Percentiles rank a stretch among this genome's conserved stretches.
phyloP scores from a whole-genome alignment of 371 early-diverging fungal genomes.

The Mucor irregularis region DNA sequence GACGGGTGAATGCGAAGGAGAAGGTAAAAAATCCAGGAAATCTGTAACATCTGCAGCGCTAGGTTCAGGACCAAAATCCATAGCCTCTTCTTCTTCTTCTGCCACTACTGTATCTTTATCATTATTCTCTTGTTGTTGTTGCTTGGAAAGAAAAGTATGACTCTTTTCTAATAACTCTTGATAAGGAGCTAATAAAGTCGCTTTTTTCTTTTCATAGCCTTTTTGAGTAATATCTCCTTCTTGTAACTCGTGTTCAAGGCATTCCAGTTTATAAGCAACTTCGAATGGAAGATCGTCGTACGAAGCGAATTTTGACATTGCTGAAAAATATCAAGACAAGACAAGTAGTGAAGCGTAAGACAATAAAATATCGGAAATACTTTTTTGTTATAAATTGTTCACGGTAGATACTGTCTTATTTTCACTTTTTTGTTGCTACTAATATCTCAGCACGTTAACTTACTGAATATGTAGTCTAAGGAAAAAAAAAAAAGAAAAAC shows the following conservation, averaged over 20 bases:
- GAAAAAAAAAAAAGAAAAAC: not conserved
- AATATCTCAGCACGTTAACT: too few species aligned
- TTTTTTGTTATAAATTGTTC: too few species aligned
- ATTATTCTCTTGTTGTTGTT: not conserved
- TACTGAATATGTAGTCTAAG: too few species aligned
- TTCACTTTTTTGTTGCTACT: too few species aligned
- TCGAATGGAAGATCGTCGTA: conserved; percentile 44
- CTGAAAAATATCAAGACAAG: too few species aligned
- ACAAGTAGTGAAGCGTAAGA: too few species aligned
- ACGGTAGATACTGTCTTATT: too few species aligned
- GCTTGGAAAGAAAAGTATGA: too few species aligned
- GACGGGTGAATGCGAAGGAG: conserved; percentile 45
- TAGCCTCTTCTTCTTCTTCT: not conserved
- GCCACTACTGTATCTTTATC: not conserved
- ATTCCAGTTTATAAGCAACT: conserved; percentile 45
- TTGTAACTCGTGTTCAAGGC: conserved; percentile 56
- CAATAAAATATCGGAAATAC: too few species aligned
- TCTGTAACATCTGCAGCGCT: conserved; percentile 53
- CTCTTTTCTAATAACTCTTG: conserved; percentile 1
- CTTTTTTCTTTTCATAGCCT: conserved; percentile 64
- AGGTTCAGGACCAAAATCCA: conserved; percentile 41
- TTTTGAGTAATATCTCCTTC: conserved; percentile 73
- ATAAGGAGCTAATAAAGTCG: conserved; percentile 27
- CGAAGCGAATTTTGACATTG: conserved; percentile 26
- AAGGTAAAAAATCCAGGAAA: conserved; percentile 50